Percentiles rank a stretch among this genome's conserved stretches.
phyloP scores from a whole-genome alignment of 345 rosid genomes.

The Hibiscus tridactylites region DNA sequence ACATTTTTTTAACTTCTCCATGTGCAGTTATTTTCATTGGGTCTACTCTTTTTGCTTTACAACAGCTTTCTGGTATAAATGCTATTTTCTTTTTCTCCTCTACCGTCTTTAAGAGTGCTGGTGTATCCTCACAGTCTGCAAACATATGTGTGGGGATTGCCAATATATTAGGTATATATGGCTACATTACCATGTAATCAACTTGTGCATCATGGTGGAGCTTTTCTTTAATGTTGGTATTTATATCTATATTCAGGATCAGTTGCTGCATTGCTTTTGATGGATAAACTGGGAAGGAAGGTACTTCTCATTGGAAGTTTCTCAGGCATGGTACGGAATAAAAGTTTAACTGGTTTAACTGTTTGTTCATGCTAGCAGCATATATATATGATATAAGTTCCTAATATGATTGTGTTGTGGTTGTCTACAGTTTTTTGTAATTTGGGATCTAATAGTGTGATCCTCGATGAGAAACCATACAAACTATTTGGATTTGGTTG shows the following conservation, averaged over 20 bases:
- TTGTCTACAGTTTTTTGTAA: too few relatives aligned
- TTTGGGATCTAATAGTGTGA: too few relatives aligned
- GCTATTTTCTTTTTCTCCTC: constrained; percentile 95
- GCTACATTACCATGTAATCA: constrained; percentile 4
- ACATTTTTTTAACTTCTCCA: constrained; percentile 24
- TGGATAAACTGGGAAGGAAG: constrained; percentile 92
- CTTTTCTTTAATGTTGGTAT: constrained; percentile 12
- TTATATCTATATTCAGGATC: constrained; percentile 45
- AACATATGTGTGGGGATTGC: constrained; percentile 73
- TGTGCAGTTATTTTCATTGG: constrained; percentile 97
- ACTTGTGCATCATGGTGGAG: constrained; percentile 11
- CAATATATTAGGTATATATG: constrained; percentile 62
- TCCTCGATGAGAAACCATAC: too few relatives aligned
- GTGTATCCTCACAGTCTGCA: constrained; percentile 79
- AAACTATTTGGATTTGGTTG: too few relatives aligned
- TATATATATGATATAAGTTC: too few relatives aligned
- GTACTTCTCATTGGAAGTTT: constrained; percentile 85
- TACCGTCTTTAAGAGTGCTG: constrained; percentile 79
- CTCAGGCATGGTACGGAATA: constrained; percentile 63
- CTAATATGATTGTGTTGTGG: too few relatives aligned
- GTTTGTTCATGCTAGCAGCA: not conserved
- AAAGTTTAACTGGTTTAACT: not conserved
- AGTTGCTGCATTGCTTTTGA: constrained; percentile 62
- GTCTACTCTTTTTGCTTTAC: constrained; percentile 84
- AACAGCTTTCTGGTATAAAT: constrained; percentile 95